Evolutionary conservation across 495 filamentous ascomycete genomes (phyloP).

Genomic region (Opeltia flavorubescens): DNA sequence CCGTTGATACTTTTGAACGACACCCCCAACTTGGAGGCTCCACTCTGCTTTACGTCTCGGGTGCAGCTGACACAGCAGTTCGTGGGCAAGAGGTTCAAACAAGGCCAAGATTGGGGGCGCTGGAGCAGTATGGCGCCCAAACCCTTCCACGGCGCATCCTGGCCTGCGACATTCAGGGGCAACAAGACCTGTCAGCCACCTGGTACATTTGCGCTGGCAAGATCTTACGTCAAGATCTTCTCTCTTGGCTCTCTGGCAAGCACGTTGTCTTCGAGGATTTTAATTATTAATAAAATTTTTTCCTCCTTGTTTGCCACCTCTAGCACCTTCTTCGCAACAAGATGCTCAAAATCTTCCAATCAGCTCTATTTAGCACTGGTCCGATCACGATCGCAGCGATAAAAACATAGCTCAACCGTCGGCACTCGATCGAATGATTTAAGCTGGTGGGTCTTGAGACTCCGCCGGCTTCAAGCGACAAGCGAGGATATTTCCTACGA

Average conservation of each 20-base stretch:
- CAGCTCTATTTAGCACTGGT: not conserved
- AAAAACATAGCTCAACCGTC: no score
- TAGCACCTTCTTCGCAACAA: not conserved
- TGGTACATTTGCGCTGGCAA: conserved; percentile 58
- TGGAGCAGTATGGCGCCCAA: conserved; percentile 25
- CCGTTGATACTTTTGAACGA: conserved; percentile 40
- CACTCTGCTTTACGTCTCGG: conserved; percentile 49
- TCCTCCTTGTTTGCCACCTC: not conserved
- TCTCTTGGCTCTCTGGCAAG: conserved; percentile 50
- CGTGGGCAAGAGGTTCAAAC: conserved; percentile 8
- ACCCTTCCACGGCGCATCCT: conserved; percentile 37
- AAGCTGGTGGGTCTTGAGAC: no score
- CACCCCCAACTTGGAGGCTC: conserved; percentile 35
- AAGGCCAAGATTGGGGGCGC: conserved; percentile 13
- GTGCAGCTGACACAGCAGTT: conserved; percentile 18
- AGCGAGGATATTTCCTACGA: not conserved
- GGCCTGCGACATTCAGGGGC: conserved; percentile 33
- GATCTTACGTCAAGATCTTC: conserved; percentile 37
- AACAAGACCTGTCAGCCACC: conserved; percentile 23
- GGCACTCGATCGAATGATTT: no score
- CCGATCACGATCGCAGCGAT: not conserved
- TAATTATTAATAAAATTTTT: conserved; percentile 34
- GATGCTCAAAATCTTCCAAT: not conserved
- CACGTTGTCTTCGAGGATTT: conserved; percentile 58
- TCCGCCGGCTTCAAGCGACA: conserved; percentile 1